phyloP scores from a whole-genome alignment of 352 stramenopile species.

The Phytophthora aleatoria region DNA sequence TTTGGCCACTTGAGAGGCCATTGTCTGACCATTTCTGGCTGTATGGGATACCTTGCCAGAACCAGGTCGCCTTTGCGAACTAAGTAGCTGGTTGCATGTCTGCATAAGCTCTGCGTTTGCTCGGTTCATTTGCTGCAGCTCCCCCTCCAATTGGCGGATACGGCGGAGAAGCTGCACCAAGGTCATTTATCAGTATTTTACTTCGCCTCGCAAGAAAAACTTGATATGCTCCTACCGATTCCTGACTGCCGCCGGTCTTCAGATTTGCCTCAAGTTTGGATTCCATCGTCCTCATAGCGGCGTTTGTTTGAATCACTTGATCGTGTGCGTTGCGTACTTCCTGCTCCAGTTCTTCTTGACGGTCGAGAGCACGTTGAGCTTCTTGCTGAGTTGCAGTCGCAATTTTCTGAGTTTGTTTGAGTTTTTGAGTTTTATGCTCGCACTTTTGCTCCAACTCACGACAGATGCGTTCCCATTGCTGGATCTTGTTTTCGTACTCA shows the following conservation, averaged over 20 bases:
- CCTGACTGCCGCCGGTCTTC: slow-evolving; percentile 19
- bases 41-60: slow-evolving; percentile 5
- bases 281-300: slow-evolving; percentile 50
- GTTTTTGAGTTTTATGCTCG: slow-evolving; percentile 24
- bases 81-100: slow-evolving; percentile 36
- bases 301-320: slow-evolving; percentile 53
- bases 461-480: slow-evolving; percentile 41
- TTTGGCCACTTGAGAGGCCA: slow-evolving; percentile 16
- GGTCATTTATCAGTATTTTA: not conserved
- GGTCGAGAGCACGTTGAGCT: slow-evolving; percentile 21
- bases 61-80: slow-evolving; percentile 13
- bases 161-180: slow-evolving; percentile 40
- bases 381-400: slow-evolving; percentile 27
- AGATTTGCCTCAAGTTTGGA: slow-evolving; percentile 45
- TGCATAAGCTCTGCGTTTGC: slow-evolving; percentile 39
- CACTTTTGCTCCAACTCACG: slow-evolving; percentile 38
- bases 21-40: slow-evolving; percentile 2
- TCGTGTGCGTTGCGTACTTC: slow-evolving; percentile 49
- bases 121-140: slow-evolving; percentile 43
- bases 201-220: not conserved
- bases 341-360: slow-evolving; percentile 39
- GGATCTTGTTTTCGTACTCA: slow-evolving; percentile 52
- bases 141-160: slow-evolving; percentile 49
- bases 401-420: slow-evolving; percentile 32
- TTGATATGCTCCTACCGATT: slow-evolving; percentile 9